Evolutionary conservation across 495 filamentous ascomycete genomes (phyloP), one percentile per base, ranked within the genome.

Genomic region (Podospora pseudocomata): DNA sequence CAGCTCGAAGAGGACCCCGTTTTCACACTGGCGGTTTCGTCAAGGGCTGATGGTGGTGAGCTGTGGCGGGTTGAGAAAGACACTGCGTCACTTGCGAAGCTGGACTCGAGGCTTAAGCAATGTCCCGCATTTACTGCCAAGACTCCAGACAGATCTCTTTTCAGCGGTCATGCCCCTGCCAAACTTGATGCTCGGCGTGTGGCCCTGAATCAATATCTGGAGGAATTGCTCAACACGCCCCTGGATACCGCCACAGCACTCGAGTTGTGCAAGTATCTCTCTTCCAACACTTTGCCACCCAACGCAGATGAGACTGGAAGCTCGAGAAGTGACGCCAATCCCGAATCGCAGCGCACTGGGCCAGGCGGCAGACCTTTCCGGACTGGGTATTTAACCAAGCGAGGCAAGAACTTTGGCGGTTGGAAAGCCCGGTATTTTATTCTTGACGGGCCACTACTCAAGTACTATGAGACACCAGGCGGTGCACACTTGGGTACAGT

Each of bases 341-440:
- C 62, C 76, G 76, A 81, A 82, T 67, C 73, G 59, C 74, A 78
- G 49, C 82, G 78, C 63, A 77, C 75, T 28, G 86, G 87, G 0
- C 82, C 87, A 9, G 86, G 90, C 68, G 88, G 87, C 3, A 88
- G 87, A 65, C 87, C 90, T 1, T 83, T 88, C 69, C 94, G 94
- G 74, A 93, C 89, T 74, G 95, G 95, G 18, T 98, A 97, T 81
- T 82, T 99, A 34, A 97, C 95, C 6, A 99, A 99, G 80, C 84
- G 91, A 66, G 95, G 95, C 28, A 99, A 99, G 82, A 97, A 97
- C 71, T 98, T 98, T 79, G 95, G 95, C 27, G 95, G 95, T n/a
- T 99, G 95, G 95, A 99, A 99, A 76, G 92, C 92, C 18, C 86
- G 95, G 65, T 98, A 91, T 75, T 99, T 99, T 72, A 85, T 97